A percentile compares a stretch with the other conserved stretches of the same genome.
Conservation (phyloP, 495 filamentous ascomycete species). For the Trypethelium eluteriae region DNA sequence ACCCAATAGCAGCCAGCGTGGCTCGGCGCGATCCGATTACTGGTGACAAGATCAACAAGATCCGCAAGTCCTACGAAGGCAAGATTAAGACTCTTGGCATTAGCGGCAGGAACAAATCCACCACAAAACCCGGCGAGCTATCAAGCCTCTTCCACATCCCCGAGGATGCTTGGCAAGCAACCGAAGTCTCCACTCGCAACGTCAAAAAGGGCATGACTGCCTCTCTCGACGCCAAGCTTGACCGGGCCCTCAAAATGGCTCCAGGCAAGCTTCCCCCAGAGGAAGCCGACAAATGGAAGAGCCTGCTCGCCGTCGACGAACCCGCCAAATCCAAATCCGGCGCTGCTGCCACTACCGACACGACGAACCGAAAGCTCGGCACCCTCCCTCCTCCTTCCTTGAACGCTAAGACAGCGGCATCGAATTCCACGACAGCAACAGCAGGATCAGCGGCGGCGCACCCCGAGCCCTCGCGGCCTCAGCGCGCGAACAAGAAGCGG, state of each 20-base stretch:
- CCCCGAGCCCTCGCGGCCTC: slow-evolving; percentile 41
- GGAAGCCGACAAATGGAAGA: slow-evolving; percentile 52
- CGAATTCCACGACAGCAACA: slow-evolving; percentile 15
- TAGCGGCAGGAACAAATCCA: slow-evolving; percentile 55
- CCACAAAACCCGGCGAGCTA: slow-evolving; percentile 37
- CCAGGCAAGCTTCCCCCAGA: slow-evolving; percentile 44
- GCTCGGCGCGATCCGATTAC: slow-evolving; percentile 56
- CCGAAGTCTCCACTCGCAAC: slow-evolving; percentile 56
- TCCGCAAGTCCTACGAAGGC: slow-evolving; percentile 68
- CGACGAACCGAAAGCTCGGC: not conserved
- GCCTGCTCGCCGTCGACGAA: slow-evolving; percentile 52
- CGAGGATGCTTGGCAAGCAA: slow-evolving; percentile 59
- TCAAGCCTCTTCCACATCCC: slow-evolving; percentile 43
- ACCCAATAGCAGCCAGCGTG: slow-evolving; percentile 54
- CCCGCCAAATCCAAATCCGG: slow-evolving; percentile 2
- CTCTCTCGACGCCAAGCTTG: slow-evolving; percentile 42
- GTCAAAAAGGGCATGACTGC: slow-evolving; percentile 33
- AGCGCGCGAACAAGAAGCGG: slow-evolving; percentile 54
- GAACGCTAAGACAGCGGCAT: not conserved
- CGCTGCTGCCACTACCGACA: not conserved
- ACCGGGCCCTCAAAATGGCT: slow-evolving; percentile 50
- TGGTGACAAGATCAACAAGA: slow-evolving; percentile 64
- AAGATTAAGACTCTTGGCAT: slow-evolving; percentile 56
- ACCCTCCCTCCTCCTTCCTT: not conserved
- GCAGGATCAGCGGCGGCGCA: not conserved